A percentile compares a stretch with the other conserved stretches of the same genome.
phyloP scores from a whole-genome alignment of 331 rosid genomes.

The Malus hybrid region DNA sequence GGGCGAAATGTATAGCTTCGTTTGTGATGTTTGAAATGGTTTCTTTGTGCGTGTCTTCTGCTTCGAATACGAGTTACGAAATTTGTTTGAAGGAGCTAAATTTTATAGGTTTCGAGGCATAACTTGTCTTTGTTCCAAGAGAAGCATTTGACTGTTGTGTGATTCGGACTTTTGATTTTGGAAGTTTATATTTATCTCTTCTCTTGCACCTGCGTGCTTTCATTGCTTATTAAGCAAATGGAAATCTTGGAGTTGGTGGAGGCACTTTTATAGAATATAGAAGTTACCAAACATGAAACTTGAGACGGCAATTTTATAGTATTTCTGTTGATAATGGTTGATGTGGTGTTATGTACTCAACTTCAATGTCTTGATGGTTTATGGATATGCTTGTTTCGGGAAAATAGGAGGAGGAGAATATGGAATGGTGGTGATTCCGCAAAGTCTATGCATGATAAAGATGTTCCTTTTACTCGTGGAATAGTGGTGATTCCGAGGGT shows the following conservation, averaged over 20 bases:
- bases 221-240: neutral
- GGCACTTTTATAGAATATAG: neutral
- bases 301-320: neutral
- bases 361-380: neutral
- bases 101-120: neutral
- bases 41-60: neutral
- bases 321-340: neutral
- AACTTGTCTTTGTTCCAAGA: neutral
- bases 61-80: neutral
- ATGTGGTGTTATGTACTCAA: neutral
- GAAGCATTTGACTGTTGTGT: neutral
- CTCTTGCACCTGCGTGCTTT: neutral
- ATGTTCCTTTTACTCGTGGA: neutral
- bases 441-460: neutral
- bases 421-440: neutral
- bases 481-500: neutral
- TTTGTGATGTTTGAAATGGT: neutral
- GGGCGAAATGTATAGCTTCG: neutral
- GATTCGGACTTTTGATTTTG: neutral
- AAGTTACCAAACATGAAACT: neutral
- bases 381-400: neutral
- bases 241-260: neutral
- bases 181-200: neutral
- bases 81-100: neutral
- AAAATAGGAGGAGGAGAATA: neutral